Conservation (phyloP, 768 basidiomycete species). For the Podaxis mareebaensis region DNA sequence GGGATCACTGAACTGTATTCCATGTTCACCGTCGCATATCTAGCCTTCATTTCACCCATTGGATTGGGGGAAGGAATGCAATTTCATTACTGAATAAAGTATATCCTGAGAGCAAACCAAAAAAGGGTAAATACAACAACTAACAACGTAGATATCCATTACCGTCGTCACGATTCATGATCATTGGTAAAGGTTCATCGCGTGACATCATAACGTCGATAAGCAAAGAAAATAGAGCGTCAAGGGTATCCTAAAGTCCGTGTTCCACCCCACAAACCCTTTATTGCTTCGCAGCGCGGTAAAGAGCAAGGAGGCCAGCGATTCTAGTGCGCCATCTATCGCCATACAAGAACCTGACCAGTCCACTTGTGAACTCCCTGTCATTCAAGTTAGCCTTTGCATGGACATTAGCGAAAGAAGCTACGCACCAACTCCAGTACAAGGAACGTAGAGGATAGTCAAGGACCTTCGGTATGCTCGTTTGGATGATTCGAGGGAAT, state of each 20-base stretch:
- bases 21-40: not conserved
- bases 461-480: conserved; percentile 79
- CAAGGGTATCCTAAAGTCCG: conserved; percentile 2
- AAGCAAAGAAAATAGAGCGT: not conserved
- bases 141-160: conserved; percentile 7
- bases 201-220: not conserved
- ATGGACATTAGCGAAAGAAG: not conserved
- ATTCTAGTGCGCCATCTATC: conserved; percentile 52
- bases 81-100: not conserved
- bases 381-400: conserved; percentile 2
- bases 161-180: not conserved
- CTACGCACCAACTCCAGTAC: conserved; percentile 68
- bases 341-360: conserved; percentile 53
- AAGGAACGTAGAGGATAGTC: conserved; percentile 85
- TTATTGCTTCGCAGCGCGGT: conserved; percentile 35
- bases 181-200: not conserved
- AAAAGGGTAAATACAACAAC: conserved; percentile 13
- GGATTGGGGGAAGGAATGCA: not conserved
- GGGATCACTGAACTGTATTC: not conserved
- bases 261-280: not conserved
- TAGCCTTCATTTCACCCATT: not conserved
- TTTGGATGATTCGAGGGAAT: conserved; percentile 82
- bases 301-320: conserved; percentile 40
- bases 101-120: not conserved
- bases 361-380: conserved; percentile 53